Conservation (phyloP, 2,329 filamentous ascomycete species). For the Cytospora piceae region DNA sequence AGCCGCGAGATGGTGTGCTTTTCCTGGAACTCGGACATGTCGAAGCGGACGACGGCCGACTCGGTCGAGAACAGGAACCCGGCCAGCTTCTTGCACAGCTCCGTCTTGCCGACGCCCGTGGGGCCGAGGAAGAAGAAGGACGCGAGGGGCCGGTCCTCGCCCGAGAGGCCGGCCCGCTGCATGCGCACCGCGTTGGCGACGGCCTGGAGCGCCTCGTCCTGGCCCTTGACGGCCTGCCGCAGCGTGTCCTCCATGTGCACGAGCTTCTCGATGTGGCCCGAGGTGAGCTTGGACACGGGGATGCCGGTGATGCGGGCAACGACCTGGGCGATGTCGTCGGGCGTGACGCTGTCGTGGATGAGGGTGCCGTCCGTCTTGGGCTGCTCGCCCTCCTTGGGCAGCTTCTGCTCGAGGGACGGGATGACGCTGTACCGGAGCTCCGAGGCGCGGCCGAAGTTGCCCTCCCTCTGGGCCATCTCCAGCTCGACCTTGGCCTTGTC, state of each 20-base stretch:
- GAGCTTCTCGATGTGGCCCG: constrained; percentile 91
- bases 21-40: constrained; percentile 98
- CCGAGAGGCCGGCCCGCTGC: constrained; percentile 88
- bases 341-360: constrained; percentile 91
- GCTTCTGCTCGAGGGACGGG: constrained; percentile 74
- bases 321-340: constrained; percentile 91
- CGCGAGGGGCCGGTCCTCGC: constrained; percentile 87
- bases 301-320: constrained; percentile 92
- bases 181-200: constrained; percentile 93
- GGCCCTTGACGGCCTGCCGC: constrained; percentile 81
- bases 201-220: constrained; percentile 89
- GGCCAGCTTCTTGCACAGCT: constrained; percentile 95
- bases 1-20: constrained; percentile 94
- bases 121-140: constrained; percentile 98
- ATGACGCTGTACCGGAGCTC: constrained; percentile 90
- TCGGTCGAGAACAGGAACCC: constrained; percentile 92
- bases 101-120: constrained; percentile 95
- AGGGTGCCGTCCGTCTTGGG: constrained; percentile 56
- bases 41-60: constrained; percentile 87
- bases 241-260: constrained; percentile 94
- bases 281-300: constrained; percentile 87
- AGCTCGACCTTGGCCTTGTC: constrained; percentile 85
- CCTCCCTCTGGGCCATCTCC: constrained; percentile 83
- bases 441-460: constrained; percentile 87
- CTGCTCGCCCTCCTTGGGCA: constrained; percentile 72